A percentile compares a stretch with the other conserved stretches of the same genome.
Evolutionary conservation across 305 asterid species (phyloP).

Genomic region (Coffea humblotiana): DNA sequence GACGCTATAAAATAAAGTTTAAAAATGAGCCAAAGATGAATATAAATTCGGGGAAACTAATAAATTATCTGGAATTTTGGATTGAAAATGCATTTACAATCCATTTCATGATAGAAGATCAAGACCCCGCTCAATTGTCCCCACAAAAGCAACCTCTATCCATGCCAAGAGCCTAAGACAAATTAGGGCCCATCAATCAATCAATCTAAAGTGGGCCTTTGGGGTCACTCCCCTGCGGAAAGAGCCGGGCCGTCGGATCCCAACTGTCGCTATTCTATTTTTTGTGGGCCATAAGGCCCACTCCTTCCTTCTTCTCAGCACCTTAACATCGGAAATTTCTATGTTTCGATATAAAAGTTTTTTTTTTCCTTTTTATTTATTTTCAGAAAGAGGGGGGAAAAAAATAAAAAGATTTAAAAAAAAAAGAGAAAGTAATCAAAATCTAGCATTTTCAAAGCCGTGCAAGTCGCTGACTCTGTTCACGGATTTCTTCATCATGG

Average conservation of each 20-base stretch:
- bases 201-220: slow-evolving; percentile 29
- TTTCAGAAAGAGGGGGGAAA: too few relatives aligned
- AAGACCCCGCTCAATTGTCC: not conserved
- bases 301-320: not conserved
- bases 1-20: not conserved
- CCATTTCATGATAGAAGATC: slow-evolving; percentile 10
- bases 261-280: slow-evolving; percentile 22
- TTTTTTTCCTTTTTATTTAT: not conserved
- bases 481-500: slow-evolving; percentile 51
- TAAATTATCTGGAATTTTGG: slow-evolving; percentile 3
- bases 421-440: slow-evolving; percentile 31
- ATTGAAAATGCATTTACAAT: slow-evolving; percentile 5
- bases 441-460: slow-evolving; percentile 94
- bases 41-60: not conserved
- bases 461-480: slow-evolving; percentile 72
- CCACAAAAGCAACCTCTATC: slow-evolving; percentile 12
- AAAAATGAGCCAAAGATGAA: not conserved
- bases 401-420: not conserved
- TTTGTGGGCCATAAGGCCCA: slow-evolving; percentile 23
- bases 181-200: slow-evolving; percentile 24
- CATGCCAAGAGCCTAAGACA: slow-evolving; percentile 7
- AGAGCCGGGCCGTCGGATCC: slow-evolving; percentile 33
- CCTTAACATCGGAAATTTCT: slow-evolving; percentile 7
- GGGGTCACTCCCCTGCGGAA: slow-evolving; percentile 25
- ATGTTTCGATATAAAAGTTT: not conserved